These are phyloP conservation scores for Physcia stellaris DNA, from an alignment of 495 filamentous ascomycete genomes.

Conservation along the genomic window DNA sequence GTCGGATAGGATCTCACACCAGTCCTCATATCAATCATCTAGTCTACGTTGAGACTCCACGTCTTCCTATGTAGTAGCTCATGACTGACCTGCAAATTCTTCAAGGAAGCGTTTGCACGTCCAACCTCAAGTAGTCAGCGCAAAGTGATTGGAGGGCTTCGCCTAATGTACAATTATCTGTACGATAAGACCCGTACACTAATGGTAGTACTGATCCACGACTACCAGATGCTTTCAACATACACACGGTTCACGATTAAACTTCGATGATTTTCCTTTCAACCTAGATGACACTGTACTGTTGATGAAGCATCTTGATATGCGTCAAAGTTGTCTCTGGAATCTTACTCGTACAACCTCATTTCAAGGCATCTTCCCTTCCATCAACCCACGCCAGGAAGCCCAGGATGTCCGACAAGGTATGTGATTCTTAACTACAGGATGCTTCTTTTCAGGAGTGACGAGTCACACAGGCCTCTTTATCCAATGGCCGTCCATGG, in stretches of 20 bases:
- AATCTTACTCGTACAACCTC: not conserved
- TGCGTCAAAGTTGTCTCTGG: not conserved
- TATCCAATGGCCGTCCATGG: not conserved
- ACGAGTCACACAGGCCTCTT: not conserved
- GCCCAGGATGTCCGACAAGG: not conserved
- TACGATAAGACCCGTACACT: not conserved
- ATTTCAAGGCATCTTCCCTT: not conserved
- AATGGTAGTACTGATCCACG: not conserved
- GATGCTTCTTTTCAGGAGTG: not conserved
- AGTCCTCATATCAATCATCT: not conserved
- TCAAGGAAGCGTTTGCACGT: not conserved
- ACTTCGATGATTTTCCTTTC: not conserved
- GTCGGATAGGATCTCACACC: not conserved
- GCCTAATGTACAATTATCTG: conserved; percentile 1
- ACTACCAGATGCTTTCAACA: not conserved
- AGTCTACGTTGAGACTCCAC: no score
- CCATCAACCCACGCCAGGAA: not conserved
- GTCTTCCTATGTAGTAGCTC: not conserved
- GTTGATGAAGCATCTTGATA: not conserved
- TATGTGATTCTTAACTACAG: not conserved
- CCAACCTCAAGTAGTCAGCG: not conserved
- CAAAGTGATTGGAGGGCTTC: not conserved
- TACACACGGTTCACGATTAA: not conserved
- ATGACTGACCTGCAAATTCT: not conserved
- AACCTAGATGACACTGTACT: not conserved